Percentiles rank a stretch among this genome's conserved stretches.
These are phyloP conservation scores for Yamadazyma kitorensis DNA, from an alignment of 805 yeast genomes.

Conservation along the genomic window DNA sequence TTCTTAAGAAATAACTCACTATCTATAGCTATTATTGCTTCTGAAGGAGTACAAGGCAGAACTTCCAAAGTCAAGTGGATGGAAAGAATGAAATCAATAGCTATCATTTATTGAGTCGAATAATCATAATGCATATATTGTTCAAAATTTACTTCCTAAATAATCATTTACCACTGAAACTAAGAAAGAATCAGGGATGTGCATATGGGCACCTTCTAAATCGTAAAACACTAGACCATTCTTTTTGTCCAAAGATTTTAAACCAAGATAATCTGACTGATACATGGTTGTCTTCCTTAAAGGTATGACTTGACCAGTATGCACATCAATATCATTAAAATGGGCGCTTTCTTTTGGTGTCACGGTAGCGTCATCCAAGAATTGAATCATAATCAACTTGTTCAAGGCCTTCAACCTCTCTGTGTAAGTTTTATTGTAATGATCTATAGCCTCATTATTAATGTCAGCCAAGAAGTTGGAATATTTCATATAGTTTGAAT, in stretches of 20 bases:
- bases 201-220: constrained; percentile 65
- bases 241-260: constrained; percentile 43
- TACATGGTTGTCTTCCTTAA: constrained; percentile 51
- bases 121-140: no score
- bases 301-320: constrained; percentile 40
- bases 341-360: constrained; percentile 73
- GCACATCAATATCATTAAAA: constrained; percentile 53
- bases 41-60: no score
- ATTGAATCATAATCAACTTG: constrained; percentile 57
- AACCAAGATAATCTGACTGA: constrained; percentile 57
- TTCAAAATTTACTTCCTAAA: constrained; percentile 27
- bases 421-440: constrained; percentile 37
- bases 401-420: constrained; percentile 44
- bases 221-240: constrained; percentile 46
- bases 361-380: constrained; percentile 61
- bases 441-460: constrained; percentile 54
- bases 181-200: constrained; percentile 52
- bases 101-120: no score
- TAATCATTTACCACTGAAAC: constrained; percentile 41
- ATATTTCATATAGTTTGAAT: constrained; percentile 51
- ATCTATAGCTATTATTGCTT: no score
- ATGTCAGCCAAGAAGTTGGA: constrained; percentile 62
- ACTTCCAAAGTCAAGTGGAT: neutral
- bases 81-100: no score
- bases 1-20: no score